Conservation (phyloP, 1,139 yeast genomes). For the Scheffersomyces titani region DNA sequence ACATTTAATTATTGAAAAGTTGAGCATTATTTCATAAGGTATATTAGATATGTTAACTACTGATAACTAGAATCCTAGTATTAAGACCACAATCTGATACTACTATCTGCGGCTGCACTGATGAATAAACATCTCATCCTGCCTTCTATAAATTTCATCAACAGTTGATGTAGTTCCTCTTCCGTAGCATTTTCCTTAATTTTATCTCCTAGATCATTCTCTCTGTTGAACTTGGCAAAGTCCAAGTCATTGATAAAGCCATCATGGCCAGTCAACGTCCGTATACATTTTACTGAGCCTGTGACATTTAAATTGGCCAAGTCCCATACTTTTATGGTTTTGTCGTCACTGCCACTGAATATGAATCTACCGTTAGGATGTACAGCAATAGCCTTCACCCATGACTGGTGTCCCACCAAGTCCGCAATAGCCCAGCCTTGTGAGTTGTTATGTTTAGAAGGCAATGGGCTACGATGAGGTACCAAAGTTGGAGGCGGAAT, state of each 20-base stretch:
- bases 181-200: slow-evolving; percentile 15
- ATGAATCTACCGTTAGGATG: slow-evolving; percentile 79
- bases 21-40: not conserved
- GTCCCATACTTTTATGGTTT: slow-evolving; percentile 79
- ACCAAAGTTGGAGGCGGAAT: slow-evolving; percentile 60
- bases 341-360: slow-evolving; percentile 80
- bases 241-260: slow-evolving; percentile 69
- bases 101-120: slow-evolving; percentile 62
- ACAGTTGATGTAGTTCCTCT: slow-evolving; percentile 15
- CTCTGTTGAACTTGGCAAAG: slow-evolving; percentile 52
- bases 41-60: not conserved
- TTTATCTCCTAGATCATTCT: slow-evolving; percentile 13
- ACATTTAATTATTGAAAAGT: too few relatives aligned
- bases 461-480: slow-evolving; percentile 59
- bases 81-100: slow-evolving; percentile 50
- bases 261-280: slow-evolving; percentile 63
- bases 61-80: not conserved
- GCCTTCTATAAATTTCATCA: slow-evolving; percentile 30
- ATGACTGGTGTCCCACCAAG: slow-evolving; percentile 76
- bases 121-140: slow-evolving; percentile 58
- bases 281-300: slow-evolving; percentile 47
- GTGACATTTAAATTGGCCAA: slow-evolving; percentile 46
- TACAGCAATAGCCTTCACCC: slow-evolving; percentile 73
- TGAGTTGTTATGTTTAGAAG: slow-evolving; percentile 51
- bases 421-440: slow-evolving; percentile 60